Evolutionary conservation across 306 rosid species (phyloP).

Genomic region (Castanea sativa): DNA sequence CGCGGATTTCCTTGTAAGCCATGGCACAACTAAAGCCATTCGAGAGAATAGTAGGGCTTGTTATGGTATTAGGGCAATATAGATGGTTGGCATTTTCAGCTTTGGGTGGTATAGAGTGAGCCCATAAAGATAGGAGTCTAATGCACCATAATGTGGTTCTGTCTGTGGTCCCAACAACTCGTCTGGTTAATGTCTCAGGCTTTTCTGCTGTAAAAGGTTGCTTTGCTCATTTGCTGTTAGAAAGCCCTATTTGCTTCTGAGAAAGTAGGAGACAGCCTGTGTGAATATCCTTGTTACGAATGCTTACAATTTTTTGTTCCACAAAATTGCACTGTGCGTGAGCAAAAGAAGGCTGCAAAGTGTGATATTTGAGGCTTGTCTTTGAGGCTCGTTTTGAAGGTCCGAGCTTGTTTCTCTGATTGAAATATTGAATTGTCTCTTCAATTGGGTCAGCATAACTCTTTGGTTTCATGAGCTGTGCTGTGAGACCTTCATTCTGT

Average conservation of each 20-base stretch:
- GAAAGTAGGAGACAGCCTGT: constrained; percentile 10
- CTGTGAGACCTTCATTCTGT: neutral
- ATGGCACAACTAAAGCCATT: constrained; percentile 6
- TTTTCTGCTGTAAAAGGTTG: constrained; percentile 14
- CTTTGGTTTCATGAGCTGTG: constrained; percentile 8
- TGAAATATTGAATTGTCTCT: constrained; percentile 32
- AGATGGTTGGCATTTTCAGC: constrained; percentile 19
- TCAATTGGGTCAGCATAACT: constrained; percentile 25
- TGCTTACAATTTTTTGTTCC: no score
- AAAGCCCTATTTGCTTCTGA: constrained; percentile 12
- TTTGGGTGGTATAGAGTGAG: constrained; percentile 32
- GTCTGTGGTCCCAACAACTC: constrained; percentile 42
- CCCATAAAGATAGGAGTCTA: constrained; percentile 26
- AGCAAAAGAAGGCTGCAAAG: constrained; percentile 14
- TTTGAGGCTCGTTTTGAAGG: constrained; percentile 11
- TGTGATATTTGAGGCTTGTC: neutral
- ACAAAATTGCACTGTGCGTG: no score
- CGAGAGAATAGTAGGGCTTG: constrained; percentile 32
- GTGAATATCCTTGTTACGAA: no score
- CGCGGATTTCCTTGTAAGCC: neutral
- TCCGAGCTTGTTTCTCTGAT: constrained; percentile 1
- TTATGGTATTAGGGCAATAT: neutral
- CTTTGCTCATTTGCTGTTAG: constrained; percentile 18
- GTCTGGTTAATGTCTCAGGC: neutral
- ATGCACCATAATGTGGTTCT: constrained; percentile 15